A percentile compares a stretch with the other conserved stretches of the same genome.
phyloP scores from a whole-genome alignment of 1,284 basidiomycete species.

The Cryptococcus sp. region DNA sequence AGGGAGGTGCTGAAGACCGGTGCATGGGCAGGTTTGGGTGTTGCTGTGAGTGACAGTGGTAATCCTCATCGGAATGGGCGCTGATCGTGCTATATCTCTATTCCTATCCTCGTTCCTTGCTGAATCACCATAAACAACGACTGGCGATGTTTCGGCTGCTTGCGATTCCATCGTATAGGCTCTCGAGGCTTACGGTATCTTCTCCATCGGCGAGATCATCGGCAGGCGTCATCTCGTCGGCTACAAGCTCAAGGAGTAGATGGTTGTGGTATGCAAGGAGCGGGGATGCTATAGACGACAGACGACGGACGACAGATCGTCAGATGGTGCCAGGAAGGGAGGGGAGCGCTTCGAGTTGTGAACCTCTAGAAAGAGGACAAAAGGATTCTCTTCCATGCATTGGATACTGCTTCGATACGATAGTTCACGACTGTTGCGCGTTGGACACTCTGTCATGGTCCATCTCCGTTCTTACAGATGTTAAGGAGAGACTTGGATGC shows the following conservation, averaged over 20 bases:
- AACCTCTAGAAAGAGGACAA: neutral
- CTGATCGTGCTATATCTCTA: neutral
- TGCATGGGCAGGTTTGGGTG: conserved; percentile 72
- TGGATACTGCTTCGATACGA: neutral
- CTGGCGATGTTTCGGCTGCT: neutral
- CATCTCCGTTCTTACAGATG: neutral
- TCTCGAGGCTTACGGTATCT: conserved; percentile 61
- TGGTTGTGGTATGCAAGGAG: neutral
- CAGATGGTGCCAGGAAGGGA: neutral
- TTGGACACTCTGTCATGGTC: too few species aligned
- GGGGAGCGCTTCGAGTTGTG: neutral
- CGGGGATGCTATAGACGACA: too few species aligned
- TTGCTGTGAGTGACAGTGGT: conserved; percentile 73
- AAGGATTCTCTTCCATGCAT: conserved; percentile 1
- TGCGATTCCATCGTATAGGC: conserved; percentile 42
- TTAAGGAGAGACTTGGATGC: conserved; percentile 4
- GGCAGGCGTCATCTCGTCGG: conserved; percentile 81
- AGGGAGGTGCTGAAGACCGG: conserved; percentile 69
- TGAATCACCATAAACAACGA: neutral
- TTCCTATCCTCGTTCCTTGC: neutral
- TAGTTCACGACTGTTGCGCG: too few species aligned
- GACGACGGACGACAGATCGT: neutral
- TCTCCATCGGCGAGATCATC: conserved; percentile 85
- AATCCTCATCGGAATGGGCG: neutral
- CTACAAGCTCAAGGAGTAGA: conserved; percentile 62